Evolutionary conservation across 805 yeast genomes (phyloP), one percentile per base, ranked within the genome.

Genomic region (Schwanniomyces vanrijiae): DNA sequence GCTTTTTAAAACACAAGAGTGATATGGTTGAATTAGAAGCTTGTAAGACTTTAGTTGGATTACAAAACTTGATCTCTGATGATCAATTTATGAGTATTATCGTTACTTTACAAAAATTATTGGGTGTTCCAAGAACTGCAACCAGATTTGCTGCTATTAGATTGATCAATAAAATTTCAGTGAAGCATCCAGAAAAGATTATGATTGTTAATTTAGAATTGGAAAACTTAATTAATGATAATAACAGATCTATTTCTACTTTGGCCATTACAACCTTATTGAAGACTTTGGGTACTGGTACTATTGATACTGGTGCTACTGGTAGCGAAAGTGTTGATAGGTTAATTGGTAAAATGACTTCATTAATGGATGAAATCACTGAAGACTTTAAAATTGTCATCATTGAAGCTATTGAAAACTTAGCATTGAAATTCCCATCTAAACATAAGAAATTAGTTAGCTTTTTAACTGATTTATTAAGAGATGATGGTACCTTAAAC

Each of bases 381-480:
- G 99, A 94, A 67, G 99, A 94, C 64, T 94, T 94, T 76, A 90
- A 90, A 68, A 82, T 90, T 49, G 92, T 91, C 55, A 95, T 94
- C 44, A 89, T 94, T 53, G 98, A 94, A 64, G 97, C 99, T 7
- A 84, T 94, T 56, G 87, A 95, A 62, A 86, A 92, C 41, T 76
- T 94, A 66, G 92, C 97, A 4, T 76, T 90, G 62, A 92, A 90
- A 66, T 94, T 92, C 83, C 97, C 97, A 47, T 76, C 85, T 38
- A 94, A 92, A 68, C 90, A 90, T 76, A 83, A 84, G 58, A 77
- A 86, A 43, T 84, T 94, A 81, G 80, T 91, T 28, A 70, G 78
- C 29, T 94, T 94, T 69, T 80, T 94, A 58, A 82, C 90, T 53
- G 92, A 86, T 53, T 81, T 87, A 44, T 78, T 94, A 65, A 83